Conservation (phyloP, 345 rosid species). For the Sisymbrium irio region DNA sequence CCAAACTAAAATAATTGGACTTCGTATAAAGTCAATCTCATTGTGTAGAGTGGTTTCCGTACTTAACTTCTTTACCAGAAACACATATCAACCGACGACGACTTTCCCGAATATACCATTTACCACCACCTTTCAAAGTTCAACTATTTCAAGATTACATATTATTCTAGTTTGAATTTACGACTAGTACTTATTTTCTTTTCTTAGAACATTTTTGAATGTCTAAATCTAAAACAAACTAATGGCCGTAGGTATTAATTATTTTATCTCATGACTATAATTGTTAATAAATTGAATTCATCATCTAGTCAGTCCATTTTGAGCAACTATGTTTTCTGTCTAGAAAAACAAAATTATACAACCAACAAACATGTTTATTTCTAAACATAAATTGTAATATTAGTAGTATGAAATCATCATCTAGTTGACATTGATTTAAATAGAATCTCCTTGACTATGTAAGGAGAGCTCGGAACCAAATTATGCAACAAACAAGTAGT, state of each 20-base stretch:
- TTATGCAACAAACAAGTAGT: slow-evolving; percentile 16
- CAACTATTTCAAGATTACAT: neutral
- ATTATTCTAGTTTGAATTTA: neutral
- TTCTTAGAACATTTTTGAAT: neutral
- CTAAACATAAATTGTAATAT: neutral
- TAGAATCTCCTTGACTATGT: slow-evolving; percentile 2
- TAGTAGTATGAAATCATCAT: neutral
- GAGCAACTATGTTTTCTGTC: neutral
- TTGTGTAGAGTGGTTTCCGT: slow-evolving; percentile 23
- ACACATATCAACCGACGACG: slow-evolving; percentile 28
- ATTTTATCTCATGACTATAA: neutral
- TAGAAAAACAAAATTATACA: neutral
- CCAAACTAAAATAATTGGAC: slow-evolving; percentile 26
- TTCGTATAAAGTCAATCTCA: slow-evolving; percentile 23
- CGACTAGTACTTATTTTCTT: neutral
- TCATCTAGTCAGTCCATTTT: neutral
- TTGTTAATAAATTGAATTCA: neutral
- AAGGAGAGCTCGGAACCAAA: slow-evolving; percentile 9
- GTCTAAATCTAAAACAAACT: neutral
- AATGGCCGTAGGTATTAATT: neutral
- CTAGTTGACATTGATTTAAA: neutral
- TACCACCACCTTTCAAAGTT: slow-evolving; percentile 8
- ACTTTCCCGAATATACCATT: neutral
- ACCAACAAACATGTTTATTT: neutral
- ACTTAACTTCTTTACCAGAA: slow-evolving; percentile 30